Conservation (phyloP, 306 rosid species). For the Begonia fuchsioides region DNA sequence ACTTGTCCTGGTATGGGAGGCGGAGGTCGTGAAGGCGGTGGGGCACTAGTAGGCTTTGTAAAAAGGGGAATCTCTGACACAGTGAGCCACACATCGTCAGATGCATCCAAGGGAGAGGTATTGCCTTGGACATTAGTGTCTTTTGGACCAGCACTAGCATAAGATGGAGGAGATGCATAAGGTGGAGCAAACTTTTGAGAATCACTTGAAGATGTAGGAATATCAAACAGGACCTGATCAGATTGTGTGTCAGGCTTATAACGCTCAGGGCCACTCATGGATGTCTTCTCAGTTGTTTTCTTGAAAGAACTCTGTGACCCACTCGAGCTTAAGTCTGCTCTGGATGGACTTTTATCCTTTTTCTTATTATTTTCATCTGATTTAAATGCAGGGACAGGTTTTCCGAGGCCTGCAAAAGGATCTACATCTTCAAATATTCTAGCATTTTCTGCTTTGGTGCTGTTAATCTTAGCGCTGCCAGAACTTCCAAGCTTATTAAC, state of each 20-base stretch:
- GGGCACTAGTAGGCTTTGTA: slow-evolving; percentile 90
- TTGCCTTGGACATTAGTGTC: slow-evolving; percentile 35
- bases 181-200: slow-evolving; percentile 44
- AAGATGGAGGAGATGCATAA: slow-evolving; percentile 54
- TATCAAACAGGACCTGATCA: slow-evolving; percentile 39
- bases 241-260: slow-evolving; percentile 41
- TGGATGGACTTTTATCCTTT: slow-evolving; percentile 39
- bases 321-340: slow-evolving; percentile 27
- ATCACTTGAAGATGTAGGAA: slow-evolving; percentile 44
- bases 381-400: slow-evolving; percentile 62
- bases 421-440: slow-evolving; percentile 46
- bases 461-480: slow-evolving; percentile 35
- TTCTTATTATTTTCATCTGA: slow-evolving; percentile 46
- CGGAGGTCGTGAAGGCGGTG: slow-evolving; percentile 98
- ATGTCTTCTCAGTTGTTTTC: slow-evolving; percentile 36
- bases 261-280: slow-evolving; percentile 43
- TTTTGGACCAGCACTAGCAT: slow-evolving; percentile 22
- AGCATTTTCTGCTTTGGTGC: slow-evolving; percentile 40
- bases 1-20: slow-evolving; percentile 81
- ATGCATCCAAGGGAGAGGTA: slow-evolving; percentile 44
- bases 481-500: slow-evolving; percentile 52
- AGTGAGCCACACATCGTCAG: slow-evolving; percentile 71
- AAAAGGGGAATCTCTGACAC: slow-evolving; percentile 88
- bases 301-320: slow-evolving; percentile 21
- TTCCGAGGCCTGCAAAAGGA: slow-evolving; percentile 83